Conservation (phyloP, 352 stramenopile species). For the Pythium aphanidermatum region DNA sequence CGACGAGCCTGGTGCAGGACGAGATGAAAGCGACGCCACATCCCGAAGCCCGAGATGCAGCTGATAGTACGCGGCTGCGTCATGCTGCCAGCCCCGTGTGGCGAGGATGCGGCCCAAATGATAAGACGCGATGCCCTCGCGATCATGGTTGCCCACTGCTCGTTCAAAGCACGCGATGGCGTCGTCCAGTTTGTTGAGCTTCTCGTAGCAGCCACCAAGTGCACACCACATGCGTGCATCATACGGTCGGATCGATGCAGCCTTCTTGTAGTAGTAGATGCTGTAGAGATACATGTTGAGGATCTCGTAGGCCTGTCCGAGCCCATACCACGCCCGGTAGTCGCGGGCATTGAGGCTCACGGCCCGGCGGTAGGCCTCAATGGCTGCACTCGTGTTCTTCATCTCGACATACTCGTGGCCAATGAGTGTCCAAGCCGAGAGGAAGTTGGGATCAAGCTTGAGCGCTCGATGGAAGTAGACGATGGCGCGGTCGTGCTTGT, state of each 20-base stretch:
- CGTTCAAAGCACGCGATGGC: slow-evolving; percentile 71
- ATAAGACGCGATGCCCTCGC: slow-evolving; percentile 68
- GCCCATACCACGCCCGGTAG: slow-evolving; percentile 98
- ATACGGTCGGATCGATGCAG: slow-evolving; percentile 91
- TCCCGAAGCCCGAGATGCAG: slow-evolving; percentile 52
- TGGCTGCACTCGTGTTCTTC: slow-evolving; percentile 96
- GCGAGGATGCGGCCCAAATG: slow-evolving; percentile 59
- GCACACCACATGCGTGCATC: slow-evolving; percentile 98
- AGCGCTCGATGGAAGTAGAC: slow-evolving; percentile 96
- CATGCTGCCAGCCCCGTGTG: slow-evolving; percentile 35
- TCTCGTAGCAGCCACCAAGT: slow-evolving; percentile 85
- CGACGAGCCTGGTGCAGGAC: too few relatives aligned
- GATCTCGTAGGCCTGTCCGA: slow-evolving; percentile 98
- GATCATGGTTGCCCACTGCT: slow-evolving; percentile 69
- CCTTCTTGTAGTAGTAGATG: slow-evolving; percentile 98
- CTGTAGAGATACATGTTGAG: slow-evolving; percentile 98
- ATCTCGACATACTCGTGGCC: slow-evolving; percentile 99
- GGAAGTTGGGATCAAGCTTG: slow-evolving; percentile 92
- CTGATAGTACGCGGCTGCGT: slow-evolving; percentile 70
- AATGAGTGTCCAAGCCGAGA: slow-evolving; percentile 97
- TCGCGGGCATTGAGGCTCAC: slow-evolving; percentile 91
- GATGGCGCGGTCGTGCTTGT: slow-evolving; percentile 95
- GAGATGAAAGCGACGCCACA: slow-evolving; percentile 7
- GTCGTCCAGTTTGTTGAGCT: slow-evolving; percentile 61
- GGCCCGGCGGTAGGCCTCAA: slow-evolving; percentile 95